Percentiles rank a stretch among this genome's conserved stretches.
phyloP scores from a whole-genome alignment of 2,329 filamentous ascomycete genomes.

The Triangularia setosa region DNA sequence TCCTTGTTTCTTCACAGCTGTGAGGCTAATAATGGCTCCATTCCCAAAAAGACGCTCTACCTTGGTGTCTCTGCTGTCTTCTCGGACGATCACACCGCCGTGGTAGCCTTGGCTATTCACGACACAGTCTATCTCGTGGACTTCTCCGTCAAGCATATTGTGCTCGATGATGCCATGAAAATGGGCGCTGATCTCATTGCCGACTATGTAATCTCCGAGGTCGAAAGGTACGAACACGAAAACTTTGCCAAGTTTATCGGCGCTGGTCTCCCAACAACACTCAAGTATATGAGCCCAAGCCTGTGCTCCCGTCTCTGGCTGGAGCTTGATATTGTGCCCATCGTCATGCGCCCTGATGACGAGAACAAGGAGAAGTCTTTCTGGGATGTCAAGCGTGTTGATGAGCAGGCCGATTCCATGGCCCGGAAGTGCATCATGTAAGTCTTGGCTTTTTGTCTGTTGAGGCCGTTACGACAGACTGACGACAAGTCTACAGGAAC shows the following conservation, averaged over 20 bases:
- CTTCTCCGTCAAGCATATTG: constrained; percentile 61
- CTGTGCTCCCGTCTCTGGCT: constrained; percentile 71
- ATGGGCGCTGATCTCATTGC: constrained; percentile 47
- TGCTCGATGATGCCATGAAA: constrained; percentile 38
- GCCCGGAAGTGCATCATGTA: constrained; percentile 73
- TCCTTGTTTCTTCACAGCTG: neutral
- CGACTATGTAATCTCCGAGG: constrained; percentile 54
- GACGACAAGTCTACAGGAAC: constrained; percentile 42
- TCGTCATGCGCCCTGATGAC: constrained; percentile 55
- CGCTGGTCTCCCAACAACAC: constrained; percentile 60
- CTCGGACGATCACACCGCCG: constrained; percentile 47
- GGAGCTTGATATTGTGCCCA: constrained; percentile 70
- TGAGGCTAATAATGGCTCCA: neutral
- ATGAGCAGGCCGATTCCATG: constrained; percentile 80
- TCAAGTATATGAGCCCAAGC: constrained; percentile 58
- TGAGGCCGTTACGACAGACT: constrained; percentile 2
- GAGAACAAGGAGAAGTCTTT: constrained; percentile 41
- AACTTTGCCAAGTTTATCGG: constrained; percentile 74
- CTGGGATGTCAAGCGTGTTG: constrained; percentile 58
- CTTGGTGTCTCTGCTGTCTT: constrained; percentile 58
- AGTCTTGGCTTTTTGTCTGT: constrained; percentile 27
- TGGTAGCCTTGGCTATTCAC: constrained; percentile 65
- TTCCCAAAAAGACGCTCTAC: constrained; percentile 49
- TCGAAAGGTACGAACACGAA: constrained; percentile 57
- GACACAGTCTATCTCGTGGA: constrained; percentile 73